Percentiles rank a stretch among this genome's conserved stretches.
Conservation (phyloP, 2,329 filamentous ascomycete species). For the Fusarium sp. region DNA sequence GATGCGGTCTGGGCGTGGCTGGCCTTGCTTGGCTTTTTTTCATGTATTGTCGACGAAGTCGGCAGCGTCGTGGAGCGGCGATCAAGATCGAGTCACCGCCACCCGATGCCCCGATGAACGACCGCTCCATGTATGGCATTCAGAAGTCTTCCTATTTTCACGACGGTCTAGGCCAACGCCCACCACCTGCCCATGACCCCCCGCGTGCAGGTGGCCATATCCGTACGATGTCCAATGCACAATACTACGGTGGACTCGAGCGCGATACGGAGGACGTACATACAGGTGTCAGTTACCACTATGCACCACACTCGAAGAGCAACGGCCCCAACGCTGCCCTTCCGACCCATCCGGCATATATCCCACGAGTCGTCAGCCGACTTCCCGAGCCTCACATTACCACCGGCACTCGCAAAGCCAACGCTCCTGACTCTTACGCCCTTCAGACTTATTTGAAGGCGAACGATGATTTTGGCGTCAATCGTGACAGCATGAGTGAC, state of each 20-base stretch:
- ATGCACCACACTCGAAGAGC: constrained; percentile 24
- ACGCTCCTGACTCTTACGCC: constrained; percentile 53
- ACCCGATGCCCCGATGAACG: constrained; percentile 30
- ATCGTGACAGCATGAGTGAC: neutral
- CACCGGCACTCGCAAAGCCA: too few species aligned
- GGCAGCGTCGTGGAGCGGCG: neutral
- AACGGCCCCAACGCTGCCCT: constrained; percentile 23
- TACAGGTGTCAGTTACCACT: constrained; percentile 26
- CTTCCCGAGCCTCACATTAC: neutral
- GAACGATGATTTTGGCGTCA: neutral
- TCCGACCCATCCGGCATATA: constrained; percentile 34
- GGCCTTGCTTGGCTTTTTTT: constrained; percentile 61
- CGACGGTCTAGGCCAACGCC: neutral
- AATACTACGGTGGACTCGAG: constrained; percentile 22
- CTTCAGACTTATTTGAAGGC: constrained; percentile 52
- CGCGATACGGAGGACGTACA: neutral
- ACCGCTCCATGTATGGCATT: constrained; percentile 18
- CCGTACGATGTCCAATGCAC: constrained; percentile 24
- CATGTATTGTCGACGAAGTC: constrained; percentile 61
- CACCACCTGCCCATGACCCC: neutral
- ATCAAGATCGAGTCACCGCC: constrained; percentile 33
- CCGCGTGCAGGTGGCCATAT: neutral
- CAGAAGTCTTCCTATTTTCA: constrained; percentile 30
- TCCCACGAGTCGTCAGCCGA: constrained; percentile 21
- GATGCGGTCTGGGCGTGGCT: constrained; percentile 60